These are phyloP conservation scores for Xanthoconium stramineum DNA, from an alignment of 768 basidiomycete species.

Conservation along the genomic window DNA sequence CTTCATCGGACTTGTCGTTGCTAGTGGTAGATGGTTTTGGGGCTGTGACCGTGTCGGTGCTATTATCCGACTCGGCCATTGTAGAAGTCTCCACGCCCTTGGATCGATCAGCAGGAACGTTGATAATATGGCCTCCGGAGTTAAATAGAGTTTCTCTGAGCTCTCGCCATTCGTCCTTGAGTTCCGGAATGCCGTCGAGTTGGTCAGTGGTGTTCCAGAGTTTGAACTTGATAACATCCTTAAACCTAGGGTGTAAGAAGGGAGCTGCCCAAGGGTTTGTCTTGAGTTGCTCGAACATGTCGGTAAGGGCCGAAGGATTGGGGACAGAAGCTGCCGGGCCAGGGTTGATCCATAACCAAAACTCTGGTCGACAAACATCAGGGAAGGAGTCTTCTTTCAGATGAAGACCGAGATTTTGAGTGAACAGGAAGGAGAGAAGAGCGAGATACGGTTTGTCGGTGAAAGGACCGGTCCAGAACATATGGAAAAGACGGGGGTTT, in stretches of 20 bases:
- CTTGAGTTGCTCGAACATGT: constrained; percentile 83
- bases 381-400: constrained; percentile 43
- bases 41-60: constrained; percentile 16
- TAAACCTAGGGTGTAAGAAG: constrained; percentile 90
- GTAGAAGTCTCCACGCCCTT: constrained; percentile 24
- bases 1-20: constrained; percentile 37
- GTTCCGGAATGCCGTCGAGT: constrained; percentile 85
- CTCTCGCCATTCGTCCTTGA: constrained; percentile 86
- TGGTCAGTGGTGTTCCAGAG: constrained; percentile 99
- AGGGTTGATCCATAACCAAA: constrained; percentile 99
- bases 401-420: constrained; percentile 89
- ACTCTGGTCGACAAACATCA: constrained; percentile 75
- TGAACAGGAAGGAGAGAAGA: constrained; percentile 90
- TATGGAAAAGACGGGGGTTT: constrained; percentile 89
- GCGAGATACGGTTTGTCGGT: constrained; percentile 99
- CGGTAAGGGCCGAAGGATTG: constrained; percentile 71
- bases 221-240: constrained; percentile 90
- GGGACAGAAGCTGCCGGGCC: constrained; percentile 91
- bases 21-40: constrained; percentile 21
- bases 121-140: constrained; percentile 75
- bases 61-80: constrained; percentile 19
- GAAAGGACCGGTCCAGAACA: constrained; percentile 99
- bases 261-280: constrained; percentile 93
- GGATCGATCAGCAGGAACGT: constrained; percentile 49
- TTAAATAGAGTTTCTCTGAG: constrained; percentile 78